Conservation (phyloP, 2,329 filamentous ascomycete species). For the Cladosporium sp. region DNA sequence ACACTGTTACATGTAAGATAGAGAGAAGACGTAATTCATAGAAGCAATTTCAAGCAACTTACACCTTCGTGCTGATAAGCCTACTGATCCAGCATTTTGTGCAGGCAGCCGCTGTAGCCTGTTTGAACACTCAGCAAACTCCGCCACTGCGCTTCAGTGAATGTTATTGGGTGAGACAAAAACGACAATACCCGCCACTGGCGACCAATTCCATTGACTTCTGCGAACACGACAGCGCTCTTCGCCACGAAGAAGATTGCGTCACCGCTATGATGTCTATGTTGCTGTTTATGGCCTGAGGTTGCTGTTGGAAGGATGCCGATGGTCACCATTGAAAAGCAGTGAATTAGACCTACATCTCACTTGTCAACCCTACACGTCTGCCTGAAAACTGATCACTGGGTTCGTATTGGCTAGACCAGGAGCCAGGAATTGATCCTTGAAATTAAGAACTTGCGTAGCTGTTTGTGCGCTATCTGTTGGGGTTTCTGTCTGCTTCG, state of each 20-base stretch:
- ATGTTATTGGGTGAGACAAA: not conserved
- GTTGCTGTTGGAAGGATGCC: not conserved
- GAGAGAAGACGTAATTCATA: not conserved
- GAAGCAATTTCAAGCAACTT: not conserved
- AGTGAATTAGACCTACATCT: not conserved
- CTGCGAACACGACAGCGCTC: not conserved
- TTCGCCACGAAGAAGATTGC: not conserved
- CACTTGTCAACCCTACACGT: not conserved
- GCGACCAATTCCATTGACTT: not conserved
- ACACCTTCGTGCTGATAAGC: not conserved
- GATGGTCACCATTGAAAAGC: not conserved
- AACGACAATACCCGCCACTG: not conserved
- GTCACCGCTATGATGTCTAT: not conserved
- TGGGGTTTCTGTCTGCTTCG: not conserved
- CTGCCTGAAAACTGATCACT: not conserved
- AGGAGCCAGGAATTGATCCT: not conserved
- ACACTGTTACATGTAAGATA: not conserved
- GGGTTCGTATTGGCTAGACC: not conserved
- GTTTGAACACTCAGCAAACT: not conserved
- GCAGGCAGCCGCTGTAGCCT: constrained; percentile 13
- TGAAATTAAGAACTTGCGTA: not conserved
- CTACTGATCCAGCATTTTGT: not conserved
- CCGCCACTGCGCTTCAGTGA: not conserved
- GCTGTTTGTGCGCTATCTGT: not conserved
- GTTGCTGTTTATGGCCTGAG: not conserved